These are phyloP conservation scores for Globisporangium viniferum DNA, from an alignment of 352 stramenopile genomes.

Conservation along the genomic window DNA sequence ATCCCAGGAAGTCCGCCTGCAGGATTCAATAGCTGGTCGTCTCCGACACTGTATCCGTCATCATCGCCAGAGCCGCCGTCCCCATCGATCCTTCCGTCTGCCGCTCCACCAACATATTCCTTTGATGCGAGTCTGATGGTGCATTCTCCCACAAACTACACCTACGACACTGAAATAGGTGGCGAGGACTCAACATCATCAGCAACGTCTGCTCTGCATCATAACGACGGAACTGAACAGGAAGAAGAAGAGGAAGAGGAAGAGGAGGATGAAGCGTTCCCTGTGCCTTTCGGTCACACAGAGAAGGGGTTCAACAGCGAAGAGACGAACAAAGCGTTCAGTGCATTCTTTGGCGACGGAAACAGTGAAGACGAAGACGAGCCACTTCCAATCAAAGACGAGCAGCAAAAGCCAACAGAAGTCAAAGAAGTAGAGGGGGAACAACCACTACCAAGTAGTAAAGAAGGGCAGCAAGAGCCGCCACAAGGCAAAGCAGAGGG, in stretches of 20 bases:
- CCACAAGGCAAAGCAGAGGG: neutral
- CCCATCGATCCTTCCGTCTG: constrained; percentile 12
- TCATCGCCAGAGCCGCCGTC: constrained; percentile 26
- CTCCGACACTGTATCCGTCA: constrained; percentile 25
- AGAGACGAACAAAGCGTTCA: constrained; percentile 65
- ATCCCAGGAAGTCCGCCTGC: constrained; percentile 3
- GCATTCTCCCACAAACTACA: constrained; percentile 5
- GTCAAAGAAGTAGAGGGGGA: neutral
- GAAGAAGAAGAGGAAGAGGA: constrained; percentile 57
- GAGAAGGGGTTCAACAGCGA: constrained; percentile 44
- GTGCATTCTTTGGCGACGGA: constrained; percentile 68
- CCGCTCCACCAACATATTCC: neutral
- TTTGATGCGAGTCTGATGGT: neutral
- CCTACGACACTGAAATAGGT: constrained; percentile 11
- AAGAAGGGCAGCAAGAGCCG: constrained; percentile 13
- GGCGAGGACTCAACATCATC: constrained; percentile 11
- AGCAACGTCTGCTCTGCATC: neutral
- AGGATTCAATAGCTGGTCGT: constrained; percentile 16
- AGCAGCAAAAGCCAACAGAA: neutral
- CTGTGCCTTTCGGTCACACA: constrained; percentile 36
- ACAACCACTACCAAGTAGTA: constrained; percentile 36
- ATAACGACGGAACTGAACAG: constrained; percentile 28
- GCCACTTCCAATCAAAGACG: constrained; percentile 38
- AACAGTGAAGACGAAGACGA: constrained; percentile 64
- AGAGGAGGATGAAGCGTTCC: constrained; percentile 75